Percentiles rank a stretch among this genome's conserved stretches.
phyloP scores from a whole-genome alignment of 305 asterid species.

The Rubia balearica region DNA sequence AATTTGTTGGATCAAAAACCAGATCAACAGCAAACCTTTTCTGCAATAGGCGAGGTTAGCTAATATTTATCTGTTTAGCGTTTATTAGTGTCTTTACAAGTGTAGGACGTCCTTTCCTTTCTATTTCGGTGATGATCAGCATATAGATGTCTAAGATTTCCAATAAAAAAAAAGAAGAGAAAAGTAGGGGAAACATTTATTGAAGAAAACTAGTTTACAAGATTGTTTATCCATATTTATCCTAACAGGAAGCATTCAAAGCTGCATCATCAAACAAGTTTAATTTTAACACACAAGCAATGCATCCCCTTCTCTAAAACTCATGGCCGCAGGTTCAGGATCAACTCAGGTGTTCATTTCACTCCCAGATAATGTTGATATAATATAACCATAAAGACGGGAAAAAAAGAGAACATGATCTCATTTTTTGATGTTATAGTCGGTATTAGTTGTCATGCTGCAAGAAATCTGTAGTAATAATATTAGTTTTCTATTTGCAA shows the following conservation, averaged over 20 bases:
- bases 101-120: background rate
- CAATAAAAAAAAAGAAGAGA: background rate
- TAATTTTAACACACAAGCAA: background rate
- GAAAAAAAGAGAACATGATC: background rate
- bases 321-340: background rate
- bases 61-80: background rate
- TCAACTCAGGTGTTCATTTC: background rate
- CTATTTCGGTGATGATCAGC: background rate
- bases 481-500: background rate
- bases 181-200: background rate
- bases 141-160: background rate
- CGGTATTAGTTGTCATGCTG: background rate
- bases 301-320: background rate
- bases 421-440: background rate
- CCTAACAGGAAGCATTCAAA: background rate
- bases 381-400: background rate
- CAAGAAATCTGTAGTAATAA: background rate
- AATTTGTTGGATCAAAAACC: conserved; percentile 76
- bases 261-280: background rate
- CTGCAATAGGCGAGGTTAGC: conserved; percentile 90
- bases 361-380: background rate
- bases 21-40: conserved; percentile 78
- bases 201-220: background rate
- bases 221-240: background rate
- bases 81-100: background rate